Base-by-base conservation (phyloP, 2,329 filamentous ascomycete species). In the Fusarium secorum region DNA sequence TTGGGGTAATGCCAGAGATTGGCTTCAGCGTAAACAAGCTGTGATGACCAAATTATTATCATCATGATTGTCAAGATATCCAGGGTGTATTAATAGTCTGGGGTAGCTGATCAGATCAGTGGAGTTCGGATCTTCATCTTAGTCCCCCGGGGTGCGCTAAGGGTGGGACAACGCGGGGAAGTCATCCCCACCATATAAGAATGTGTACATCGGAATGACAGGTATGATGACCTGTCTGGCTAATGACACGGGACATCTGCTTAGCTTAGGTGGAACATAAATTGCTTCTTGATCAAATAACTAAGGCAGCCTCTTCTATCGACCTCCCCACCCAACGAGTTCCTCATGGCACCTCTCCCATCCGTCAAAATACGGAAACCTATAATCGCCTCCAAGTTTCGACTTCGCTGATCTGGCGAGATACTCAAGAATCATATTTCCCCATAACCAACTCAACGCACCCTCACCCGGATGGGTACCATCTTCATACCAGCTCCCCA, bases 341-440 rank as follows among this genome's bases (percentile, higher is more conserved):
- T 63, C 60, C 3, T 44, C 44, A 1, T 62, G 60, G 14, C 60
- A 63, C 11, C 36, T 46, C 36, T 63, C 60, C 60, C 60, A 63
- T 32, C 60, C 60, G 11, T 63, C 60, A 20, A 63, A 63, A 42
- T 62, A 63, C 8, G 60, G 60, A n/a, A 41, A 62, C 20, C 60
- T 61, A 7, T 44, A 20, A 8, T 44, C 30, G 1, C 44, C 44
- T 9, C 57, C 57, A 9, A 42, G 36, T 17, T 44, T 15, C 0
- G 24, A 28, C 7, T 59, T 59, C 1, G 44, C 60, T 4, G 60
- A 24, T 28, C 60, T 28, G 7, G 57, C 60, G 20, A 63, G 57
- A 63, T 63, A 63, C n/a, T 63, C 60, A 1, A 63, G 17, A 7
- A 62, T 32, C 44, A 63, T 62, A 3, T 53, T 63, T 5, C 60